Evolutionary conservation across 177 flowering plant species (phyloP).

Genomic region (Tripterygium wilfordii): DNA sequence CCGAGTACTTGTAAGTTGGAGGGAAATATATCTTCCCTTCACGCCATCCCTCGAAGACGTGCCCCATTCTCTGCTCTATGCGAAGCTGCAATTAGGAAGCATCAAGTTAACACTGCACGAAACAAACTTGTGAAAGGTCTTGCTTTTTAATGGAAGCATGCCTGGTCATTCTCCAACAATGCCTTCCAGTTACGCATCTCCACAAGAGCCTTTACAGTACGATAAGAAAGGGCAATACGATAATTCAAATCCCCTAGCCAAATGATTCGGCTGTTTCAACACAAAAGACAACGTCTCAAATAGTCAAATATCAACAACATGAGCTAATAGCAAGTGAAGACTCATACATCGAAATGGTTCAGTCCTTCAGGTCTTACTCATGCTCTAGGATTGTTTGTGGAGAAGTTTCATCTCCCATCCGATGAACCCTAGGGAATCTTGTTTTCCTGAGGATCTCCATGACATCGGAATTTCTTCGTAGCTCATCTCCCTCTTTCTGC

Average conservation of each 20-base stretch:
- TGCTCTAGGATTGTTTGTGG: constrained; percentile 93
- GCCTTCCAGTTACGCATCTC: constrained; percentile 94
- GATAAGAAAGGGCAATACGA: constrained; percentile 88
- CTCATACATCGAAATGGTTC: too few relatives aligned
- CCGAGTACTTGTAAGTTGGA: constrained; percentile 90
- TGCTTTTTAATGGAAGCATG: too few relatives aligned
- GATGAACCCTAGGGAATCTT: constrained; percentile 84
- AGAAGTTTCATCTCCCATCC: constrained; percentile 59
- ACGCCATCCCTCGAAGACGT: constrained; percentile 86
- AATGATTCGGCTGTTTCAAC: constrained; percentile 64
- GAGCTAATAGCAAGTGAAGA: too few relatives aligned
- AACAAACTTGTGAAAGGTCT: too few relatives aligned
- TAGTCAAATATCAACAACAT: too few relatives aligned
- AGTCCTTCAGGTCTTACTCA: constrained; percentile 75
- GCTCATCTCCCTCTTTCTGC: constrained; percentile 95
- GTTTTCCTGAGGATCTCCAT: constrained; percentile 95
- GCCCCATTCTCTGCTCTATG: constrained; percentile 72
- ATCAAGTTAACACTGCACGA: too few relatives aligned
- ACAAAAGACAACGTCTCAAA: too few relatives aligned
- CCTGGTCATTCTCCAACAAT: constrained; percentile 90
- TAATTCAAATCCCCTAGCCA: constrained; percentile 99
- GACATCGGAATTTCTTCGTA: constrained; percentile 90
- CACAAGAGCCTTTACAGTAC: constrained; percentile 85
- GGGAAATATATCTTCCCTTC: constrained; percentile 93
- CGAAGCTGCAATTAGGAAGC: constrained; percentile 51